A percentile compares a stretch with the other conserved stretches of the same genome.
Evolutionary conservation across 257 asterid species (phyloP).

Genomic region (Solanum dulcamara): DNA sequence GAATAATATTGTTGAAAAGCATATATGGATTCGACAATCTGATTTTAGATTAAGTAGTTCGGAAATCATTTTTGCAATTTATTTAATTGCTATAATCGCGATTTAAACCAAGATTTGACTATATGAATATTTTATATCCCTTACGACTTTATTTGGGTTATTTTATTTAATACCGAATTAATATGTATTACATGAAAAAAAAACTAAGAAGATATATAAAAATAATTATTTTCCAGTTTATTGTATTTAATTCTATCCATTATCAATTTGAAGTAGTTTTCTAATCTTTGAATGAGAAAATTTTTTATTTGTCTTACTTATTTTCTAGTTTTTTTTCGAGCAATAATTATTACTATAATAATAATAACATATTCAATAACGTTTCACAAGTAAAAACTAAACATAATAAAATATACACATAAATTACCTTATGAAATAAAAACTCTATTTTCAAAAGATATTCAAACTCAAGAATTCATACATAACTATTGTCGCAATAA

Average conservation of each 20-base stretch:
- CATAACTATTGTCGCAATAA: neutral
- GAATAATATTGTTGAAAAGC: neutral
- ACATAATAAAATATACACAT: no score
- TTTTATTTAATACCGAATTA: neutral
- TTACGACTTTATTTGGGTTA: neutral
- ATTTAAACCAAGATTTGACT: neutral
- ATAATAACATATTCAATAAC: neutral
- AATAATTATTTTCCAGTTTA: neutral
- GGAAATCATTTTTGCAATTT: no score
- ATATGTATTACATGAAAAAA: neutral
- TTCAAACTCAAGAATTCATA: neutral
- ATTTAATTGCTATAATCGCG: neutral
- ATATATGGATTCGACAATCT: no score
- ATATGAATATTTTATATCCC: neutral
- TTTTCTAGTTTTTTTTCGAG: neutral
- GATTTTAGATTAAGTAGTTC: neutral
- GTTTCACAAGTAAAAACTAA: neutral
- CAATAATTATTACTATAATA: neutral
- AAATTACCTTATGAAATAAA: no score
- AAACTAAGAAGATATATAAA: neutral
- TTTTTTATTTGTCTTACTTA: neutral
- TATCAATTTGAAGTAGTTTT: neutral
- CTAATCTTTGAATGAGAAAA: no score
- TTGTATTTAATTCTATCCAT: neutral
- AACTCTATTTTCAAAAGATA: fast-evolving